Percentiles rank a stretch among this genome's conserved stretches.
These are phyloP conservation scores for Yarrowia galli DNA, from an alignment of 1,139 yeast species.

Conservation along the genomic window DNA sequence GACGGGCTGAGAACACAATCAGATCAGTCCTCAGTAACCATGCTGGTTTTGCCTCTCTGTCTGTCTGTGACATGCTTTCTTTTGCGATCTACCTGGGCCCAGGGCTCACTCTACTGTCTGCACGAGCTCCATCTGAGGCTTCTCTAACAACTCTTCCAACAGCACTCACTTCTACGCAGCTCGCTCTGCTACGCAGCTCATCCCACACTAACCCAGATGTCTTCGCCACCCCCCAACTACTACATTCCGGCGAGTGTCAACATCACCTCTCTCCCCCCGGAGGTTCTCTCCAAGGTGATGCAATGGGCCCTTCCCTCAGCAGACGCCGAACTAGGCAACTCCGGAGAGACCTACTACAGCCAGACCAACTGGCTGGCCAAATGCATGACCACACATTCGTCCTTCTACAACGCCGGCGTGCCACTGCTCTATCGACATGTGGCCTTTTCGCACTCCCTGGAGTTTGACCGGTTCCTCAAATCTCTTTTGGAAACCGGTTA, in stretches of 20 bases:
- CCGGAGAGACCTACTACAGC: slow-evolving; percentile 42
- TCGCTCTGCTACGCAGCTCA: too few species aligned
- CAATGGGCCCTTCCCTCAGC: slow-evolving; percentile 46
- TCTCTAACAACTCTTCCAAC: too few species aligned
- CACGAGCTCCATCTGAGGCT: too few species aligned
- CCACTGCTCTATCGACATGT: slow-evolving; percentile 68
- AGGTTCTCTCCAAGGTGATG: slow-evolving; percentile 48
- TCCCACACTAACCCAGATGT: slow-evolving; percentile 2
- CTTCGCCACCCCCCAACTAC: slow-evolving; percentile 30
- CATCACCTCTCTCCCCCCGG: slow-evolving; percentile 48
- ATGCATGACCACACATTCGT: slow-evolving; percentile 49
- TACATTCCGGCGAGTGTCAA: slow-evolving; percentile 34
- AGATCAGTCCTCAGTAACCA: too few species aligned
- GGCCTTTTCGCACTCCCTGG: slow-evolving; percentile 78
- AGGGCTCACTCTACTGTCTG: too few species aligned
- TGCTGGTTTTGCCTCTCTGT: too few species aligned
- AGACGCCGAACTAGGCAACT: slow-evolving; percentile 36
- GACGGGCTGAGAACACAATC: too few species aligned
- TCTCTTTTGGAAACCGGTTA: slow-evolving; percentile 60
- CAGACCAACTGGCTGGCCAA: slow-evolving; percentile 44
- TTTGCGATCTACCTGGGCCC: too few species aligned
- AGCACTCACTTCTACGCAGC: too few species aligned
- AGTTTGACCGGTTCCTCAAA: slow-evolving; percentile 73
- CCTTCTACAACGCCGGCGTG: slow-evolving; percentile 51
- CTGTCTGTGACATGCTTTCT: too few species aligned